These are phyloP conservation scores for Fistulifera pelliculosa DNA, from an alignment of 108 stramenopile genomes.

Conservation along the genomic window DNA sequence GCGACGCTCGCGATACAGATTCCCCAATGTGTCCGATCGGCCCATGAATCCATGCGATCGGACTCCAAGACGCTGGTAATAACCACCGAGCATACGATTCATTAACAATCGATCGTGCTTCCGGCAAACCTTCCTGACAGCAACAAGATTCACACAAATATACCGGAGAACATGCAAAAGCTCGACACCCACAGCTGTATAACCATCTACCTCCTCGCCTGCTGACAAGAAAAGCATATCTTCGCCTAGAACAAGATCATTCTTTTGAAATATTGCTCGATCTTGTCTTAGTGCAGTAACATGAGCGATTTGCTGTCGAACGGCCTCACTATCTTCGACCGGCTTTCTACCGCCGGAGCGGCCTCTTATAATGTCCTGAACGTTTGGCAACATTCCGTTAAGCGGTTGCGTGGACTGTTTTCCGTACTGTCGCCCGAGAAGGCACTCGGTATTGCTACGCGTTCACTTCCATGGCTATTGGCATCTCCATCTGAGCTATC, in stretches of 20 bases:
- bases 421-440: not conserved
- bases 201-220: constrained; percentile 75
- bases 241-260: constrained; percentile 49
- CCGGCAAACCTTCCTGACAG: constrained; percentile 75
- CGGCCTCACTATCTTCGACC: constrained; percentile 31
- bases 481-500: constrained; percentile 32
- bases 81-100: constrained; percentile 82
- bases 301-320: constrained; percentile 47
- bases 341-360: not conserved
- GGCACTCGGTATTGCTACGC: not conserved
- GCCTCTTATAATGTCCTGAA: not conserved
- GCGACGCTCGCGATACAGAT: constrained; percentile 19
- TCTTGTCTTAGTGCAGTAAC: constrained; percentile 45
- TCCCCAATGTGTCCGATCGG: constrained; percentile 29
- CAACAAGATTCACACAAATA: constrained; percentile 72
- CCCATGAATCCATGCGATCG: constrained; percentile 12
- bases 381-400: not conserved
- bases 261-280: constrained; percentile 66
- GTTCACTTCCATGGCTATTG: constrained; percentile 7
- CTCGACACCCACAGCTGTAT: constrained; percentile 67
- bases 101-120: constrained; percentile 77
- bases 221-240: constrained; percentile 65
- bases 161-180: constrained; percentile 71
- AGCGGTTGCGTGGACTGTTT: not conserved
- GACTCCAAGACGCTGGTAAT: constrained; percentile 43